phyloP scores from a whole-genome alignment of 768 basidiomycete species.

The Trichaptum fuscoviolaceum region DNA sequence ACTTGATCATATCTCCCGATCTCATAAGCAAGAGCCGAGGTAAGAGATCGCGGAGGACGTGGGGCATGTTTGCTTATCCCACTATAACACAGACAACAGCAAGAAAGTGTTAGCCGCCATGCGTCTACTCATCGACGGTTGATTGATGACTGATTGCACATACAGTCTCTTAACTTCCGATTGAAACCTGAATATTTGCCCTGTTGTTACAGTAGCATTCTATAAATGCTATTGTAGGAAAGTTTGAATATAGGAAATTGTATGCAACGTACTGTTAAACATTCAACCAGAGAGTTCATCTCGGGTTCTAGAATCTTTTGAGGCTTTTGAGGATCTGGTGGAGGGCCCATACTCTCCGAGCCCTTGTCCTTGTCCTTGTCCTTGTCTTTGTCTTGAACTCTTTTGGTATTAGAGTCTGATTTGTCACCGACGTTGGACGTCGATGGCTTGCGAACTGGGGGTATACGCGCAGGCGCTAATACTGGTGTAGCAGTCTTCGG shows the following conservation, averaged over 20 bases:
- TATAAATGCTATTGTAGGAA: conserved; percentile 12
- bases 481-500: conserved; percentile 34
- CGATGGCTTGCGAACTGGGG: conserved; percentile 24
- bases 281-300: conserved; percentile 48
- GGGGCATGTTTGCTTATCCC: conserved; percentile 53
- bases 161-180: conserved; percentile 61
- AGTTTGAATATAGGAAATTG: conserved; percentile 3
- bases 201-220: conserved; percentile 68
- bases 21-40: conserved; percentile 62
- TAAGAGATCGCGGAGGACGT: conserved; percentile 60
- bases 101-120: background rate
- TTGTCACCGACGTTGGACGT: background rate
- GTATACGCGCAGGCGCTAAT: background rate
- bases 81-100: too few relatives aligned
- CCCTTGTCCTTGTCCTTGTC: conserved; percentile 12
- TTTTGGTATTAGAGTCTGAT: background rate
- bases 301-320: conserved; percentile 57
- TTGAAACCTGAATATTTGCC: conserved; percentile 66
- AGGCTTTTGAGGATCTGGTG: conserved; percentile 37
- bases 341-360: conserved; percentile 48
- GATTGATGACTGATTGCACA: conserved; percentile 17
- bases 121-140: background rate
- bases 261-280: conserved; percentile 45
- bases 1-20: conserved; percentile 77
- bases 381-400: background rate